Conservation (phyloP, 75 land plant genomes). For the Pinus tabuliformis region DNA sequence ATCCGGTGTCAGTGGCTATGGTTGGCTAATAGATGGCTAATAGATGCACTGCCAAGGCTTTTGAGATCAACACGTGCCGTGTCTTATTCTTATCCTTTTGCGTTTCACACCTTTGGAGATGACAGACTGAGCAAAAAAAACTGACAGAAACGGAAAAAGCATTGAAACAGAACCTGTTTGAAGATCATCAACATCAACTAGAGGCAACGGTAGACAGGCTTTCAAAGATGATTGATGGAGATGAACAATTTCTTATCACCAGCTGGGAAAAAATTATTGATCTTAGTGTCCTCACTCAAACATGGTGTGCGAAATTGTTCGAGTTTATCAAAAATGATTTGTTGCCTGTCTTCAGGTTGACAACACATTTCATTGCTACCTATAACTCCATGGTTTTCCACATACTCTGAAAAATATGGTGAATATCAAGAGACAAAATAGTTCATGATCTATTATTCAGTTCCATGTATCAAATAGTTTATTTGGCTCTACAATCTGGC, state of each 20-base stretch:
- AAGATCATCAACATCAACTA: slow-evolving; percentile 95
- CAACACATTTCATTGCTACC: slow-evolving; percentile 79
- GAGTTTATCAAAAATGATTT: slow-evolving; percentile 91
- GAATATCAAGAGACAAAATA: no score
- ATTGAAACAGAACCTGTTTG: slow-evolving; percentile 80
- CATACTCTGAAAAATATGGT: slow-evolving; percentile 37
- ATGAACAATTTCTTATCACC: slow-evolving; percentile 49
- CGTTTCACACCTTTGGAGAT: slow-evolving; percentile 93
- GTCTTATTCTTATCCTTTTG: no score
- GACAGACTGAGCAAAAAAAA: slow-evolving; percentile 86
- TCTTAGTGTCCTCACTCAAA: slow-evolving; percentile 54
- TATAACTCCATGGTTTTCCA: slow-evolving; percentile 79
- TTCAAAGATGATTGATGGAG: slow-evolving; percentile 66
- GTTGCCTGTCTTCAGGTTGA: slow-evolving; percentile 53
- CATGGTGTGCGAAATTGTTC: slow-evolving; percentile 79
- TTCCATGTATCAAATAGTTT: no score
- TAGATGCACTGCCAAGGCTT: no score
- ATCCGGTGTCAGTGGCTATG: no score
- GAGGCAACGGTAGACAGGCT: slow-evolving; percentile 82
- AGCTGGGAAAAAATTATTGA: slow-evolving; percentile 69
- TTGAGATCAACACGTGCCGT: no score
- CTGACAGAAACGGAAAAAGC: slow-evolving; percentile 65
- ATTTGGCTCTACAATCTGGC: no score
- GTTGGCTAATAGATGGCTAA: no score
- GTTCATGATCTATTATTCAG: no score